Evolutionary conservation across 176 grass and related monocot species (phyloP), one percentile per base, ranked within the genome.

Genomic region (Rhynchospora pubera): DNA sequence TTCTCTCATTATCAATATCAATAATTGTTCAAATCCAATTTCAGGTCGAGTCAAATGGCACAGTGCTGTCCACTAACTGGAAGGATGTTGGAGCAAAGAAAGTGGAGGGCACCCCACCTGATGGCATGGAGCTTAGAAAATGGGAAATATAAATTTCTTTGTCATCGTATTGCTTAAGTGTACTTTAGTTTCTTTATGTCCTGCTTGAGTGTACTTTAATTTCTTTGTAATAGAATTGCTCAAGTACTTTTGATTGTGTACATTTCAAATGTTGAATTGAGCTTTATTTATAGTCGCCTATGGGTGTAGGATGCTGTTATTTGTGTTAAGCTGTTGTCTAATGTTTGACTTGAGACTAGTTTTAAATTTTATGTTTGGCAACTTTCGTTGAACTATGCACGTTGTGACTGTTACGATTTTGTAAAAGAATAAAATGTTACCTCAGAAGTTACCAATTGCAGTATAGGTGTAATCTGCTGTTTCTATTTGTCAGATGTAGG

Each of bases 71-170:
- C 0, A 90, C 89, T 3, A 90, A 87, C 46, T 90, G 89, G 85
- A 87, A 85, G 51, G 89, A 90, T 56, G 85, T 90, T 7, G 85
- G 85, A 16, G 50, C 59, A 43, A 90, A 90, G 77, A 90, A 79
- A 50, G 85, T 87, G 46, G 85, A 87, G 76, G 85, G 85, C 51
- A 90, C 85, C 59, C 76, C 89, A 26, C 89, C 89, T 10, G 85
- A 90, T 14, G 89, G 89, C 9, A 87, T 90, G 89, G 89, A 90
- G 81, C 46, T 87, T 11, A 90, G 77, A 45, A 90, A 90, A 69
- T 90, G 89, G 89, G 85, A 90, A 28, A 34, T 57, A 32, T 87
- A 60, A 78, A 39, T 39, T 60, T 10, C 69, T 10, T 3, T 22
- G 45, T 5, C 53, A 14, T 63, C 48, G 1, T 13, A n/a, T 67